A percentile compares a stretch with the other conserved stretches of the same genome.
Evolutionary conservation across 2,329 filamentous ascomycete genomes (phyloP).

Genomic region (Domatiomyces globalis): DNA sequence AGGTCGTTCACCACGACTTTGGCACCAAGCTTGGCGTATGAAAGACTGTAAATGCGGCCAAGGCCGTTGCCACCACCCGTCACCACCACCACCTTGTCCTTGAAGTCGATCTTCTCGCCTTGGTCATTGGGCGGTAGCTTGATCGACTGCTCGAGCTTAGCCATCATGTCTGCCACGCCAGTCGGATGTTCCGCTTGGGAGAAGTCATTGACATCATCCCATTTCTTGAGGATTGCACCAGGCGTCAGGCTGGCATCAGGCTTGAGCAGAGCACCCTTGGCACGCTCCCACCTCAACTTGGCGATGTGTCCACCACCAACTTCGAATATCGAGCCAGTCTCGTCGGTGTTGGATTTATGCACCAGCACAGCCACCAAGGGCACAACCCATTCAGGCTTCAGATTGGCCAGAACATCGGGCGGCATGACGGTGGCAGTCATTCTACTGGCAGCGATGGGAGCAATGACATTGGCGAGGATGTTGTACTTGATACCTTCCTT

Average conservation of each 20-base stretch:
- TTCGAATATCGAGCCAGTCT: constrained; percentile 86
- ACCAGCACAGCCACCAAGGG: constrained; percentile 79
- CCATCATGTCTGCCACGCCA: constrained; percentile 77
- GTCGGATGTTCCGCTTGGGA: constrained; percentile 67
- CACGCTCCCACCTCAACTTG: constrained; percentile 90
- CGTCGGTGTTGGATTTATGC: constrained; percentile 67
- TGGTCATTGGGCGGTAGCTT: constrained; percentile 55
- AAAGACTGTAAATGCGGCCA: constrained; percentile 76
- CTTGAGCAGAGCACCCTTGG: constrained; percentile 76
- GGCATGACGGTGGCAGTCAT: constrained; percentile 96
- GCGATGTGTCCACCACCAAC: constrained; percentile 82
- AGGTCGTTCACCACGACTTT: constrained; percentile 91
- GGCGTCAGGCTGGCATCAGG: constrained; percentile 79
- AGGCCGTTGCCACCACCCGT: constrained; percentile 85
- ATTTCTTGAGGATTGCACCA: constrained; percentile 74
- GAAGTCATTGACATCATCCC: constrained; percentile 79
- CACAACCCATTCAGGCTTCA: constrained; percentile 90
- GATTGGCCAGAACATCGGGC: constrained; percentile 69
- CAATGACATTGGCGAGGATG: constrained; percentile 88
- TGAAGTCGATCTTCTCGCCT: constrained; percentile 65
- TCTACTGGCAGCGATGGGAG: constrained; percentile 83
- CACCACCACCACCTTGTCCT: constrained; percentile 69
- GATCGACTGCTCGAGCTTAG: constrained; percentile 67
- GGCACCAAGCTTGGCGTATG: constrained; percentile 72
- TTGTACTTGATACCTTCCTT: constrained; percentile 98